These are phyloP conservation scores for Xerocomus amazonicus DNA, from an alignment of 1,284 basidiomycete species.

Conservation along the genomic window DNA sequence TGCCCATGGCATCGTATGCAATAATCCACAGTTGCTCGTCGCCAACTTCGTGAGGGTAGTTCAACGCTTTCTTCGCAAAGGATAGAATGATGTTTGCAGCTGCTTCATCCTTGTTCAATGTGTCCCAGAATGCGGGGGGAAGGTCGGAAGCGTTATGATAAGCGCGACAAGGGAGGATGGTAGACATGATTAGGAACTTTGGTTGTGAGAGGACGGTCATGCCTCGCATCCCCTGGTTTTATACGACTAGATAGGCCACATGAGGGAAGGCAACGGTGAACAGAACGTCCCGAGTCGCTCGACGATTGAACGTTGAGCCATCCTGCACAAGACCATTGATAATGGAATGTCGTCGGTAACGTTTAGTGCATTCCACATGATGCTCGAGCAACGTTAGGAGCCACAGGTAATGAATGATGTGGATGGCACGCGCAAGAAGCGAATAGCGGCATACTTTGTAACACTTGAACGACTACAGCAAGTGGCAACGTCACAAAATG, in stretches of 20 bases:
- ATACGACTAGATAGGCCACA: slow-evolving; percentile 2
- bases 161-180: slow-evolving; percentile 1
- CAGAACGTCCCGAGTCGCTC: neutral
- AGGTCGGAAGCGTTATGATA: slow-evolving; percentile 23
- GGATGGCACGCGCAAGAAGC: neutral
- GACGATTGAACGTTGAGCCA: slow-evolving; percentile 7
- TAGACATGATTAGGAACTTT: slow-evolving; percentile 13
- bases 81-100: slow-evolving; percentile 57
- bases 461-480: slow-evolving; percentile 6
- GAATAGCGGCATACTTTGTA: neutral
- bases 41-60: slow-evolving; percentile 27
- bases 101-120: slow-evolving; percentile 39
- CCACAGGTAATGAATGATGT: slow-evolving; percentile 9
- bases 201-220: slow-evolving; percentile 1
- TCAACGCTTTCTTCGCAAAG: slow-evolving; percentile 31
- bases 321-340: slow-evolving; percentile 15
- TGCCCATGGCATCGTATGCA: slow-evolving; percentile 29
- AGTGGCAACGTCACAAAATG: neutral
- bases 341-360: slow-evolving; percentile 6
- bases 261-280: neutral
- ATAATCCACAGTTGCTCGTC: slow-evolving; percentile 48
- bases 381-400: slow-evolving; percentile 1
- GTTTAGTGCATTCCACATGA: neutral
- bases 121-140: slow-evolving; percentile 37
- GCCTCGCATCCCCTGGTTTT: slow-evolving; percentile 2